Base-by-base conservation (phyloP, 495 filamentous ascomycete species). In the Mycothermus thermophilus region DNA sequence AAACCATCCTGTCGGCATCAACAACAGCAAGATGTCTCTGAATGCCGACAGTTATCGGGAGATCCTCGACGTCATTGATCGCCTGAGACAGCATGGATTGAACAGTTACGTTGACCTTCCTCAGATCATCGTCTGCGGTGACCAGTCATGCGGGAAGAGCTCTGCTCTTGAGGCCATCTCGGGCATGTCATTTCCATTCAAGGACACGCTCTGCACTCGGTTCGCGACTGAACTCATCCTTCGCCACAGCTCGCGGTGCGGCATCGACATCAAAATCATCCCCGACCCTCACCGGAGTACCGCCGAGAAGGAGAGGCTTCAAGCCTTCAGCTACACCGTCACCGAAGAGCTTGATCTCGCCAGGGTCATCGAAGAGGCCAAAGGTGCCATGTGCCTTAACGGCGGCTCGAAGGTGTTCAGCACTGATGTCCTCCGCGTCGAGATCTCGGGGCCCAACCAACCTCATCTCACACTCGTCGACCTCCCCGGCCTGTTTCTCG, bases 141-240 rank as follows among this genome's bases (percentile, higher is more conserved):
- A 48, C 27, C 44, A 79, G 39, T 76, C 69, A 1, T 63, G 63
- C 15, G 74, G 74, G 5, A 79, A 79, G 43, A 77, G 71, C 49
- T 80, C 77, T 1, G 77, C 80, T 3, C 63, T 82, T 1, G 75
- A 80, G 41, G 78, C 74, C 7, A 72, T 83, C 19, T 75, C 75
- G 3, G 66, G 73, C 15, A 59, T 81, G n/a, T 54, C 64, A 0
- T 80, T 83, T 40, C 72, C 72, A 0, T 48, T 49, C 4, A 66
- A 63, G 28, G 59, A 58, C 32, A 67, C 52, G 27, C 51, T 74
- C 0, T 70, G 67, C 40, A 76, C 71, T 3, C 48, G 67, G 23
- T 77, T 75, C 36, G 57, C 71, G 9, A 75, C 62, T 6, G 67
- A 77, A 45, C 41, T 77, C 5, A 51, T 75, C 16, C 65, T 77